Conservation (phyloP, 805 yeast genomes). For the Cephaloascus fragrans region DNA sequence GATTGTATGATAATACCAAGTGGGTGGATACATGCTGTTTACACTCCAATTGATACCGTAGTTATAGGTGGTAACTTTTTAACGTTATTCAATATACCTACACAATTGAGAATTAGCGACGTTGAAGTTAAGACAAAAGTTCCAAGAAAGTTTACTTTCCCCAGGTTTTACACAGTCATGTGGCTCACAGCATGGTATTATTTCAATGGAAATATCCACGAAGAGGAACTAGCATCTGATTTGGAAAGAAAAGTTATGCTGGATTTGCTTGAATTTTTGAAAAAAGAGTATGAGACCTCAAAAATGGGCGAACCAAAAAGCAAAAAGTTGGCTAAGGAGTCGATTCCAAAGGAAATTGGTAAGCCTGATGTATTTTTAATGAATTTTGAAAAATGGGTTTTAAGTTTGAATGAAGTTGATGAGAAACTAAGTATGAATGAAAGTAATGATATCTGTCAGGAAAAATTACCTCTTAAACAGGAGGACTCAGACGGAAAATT, state of each 20-base stretch:
- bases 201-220: slow-evolving; percentile 13
- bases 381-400: not conserved
- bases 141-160: slow-evolving; percentile 68
- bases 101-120: slow-evolving; percentile 50
- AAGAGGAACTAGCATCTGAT: slow-evolving; percentile 7
- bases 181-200: slow-evolving; percentile 55
- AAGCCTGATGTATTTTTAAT: not conserved
- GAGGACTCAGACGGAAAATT: too few relatives aligned
- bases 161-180: slow-evolving; percentile 59
- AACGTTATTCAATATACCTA: slow-evolving; percentile 51
- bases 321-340: not conserved
- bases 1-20: slow-evolving; percentile 80
- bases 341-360: not conserved
- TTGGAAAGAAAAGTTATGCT: not conserved
- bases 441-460: too few relatives aligned
- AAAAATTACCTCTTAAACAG: too few relatives aligned
- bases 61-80: slow-evolving; percentile 86
- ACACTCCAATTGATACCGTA: slow-evolving; percentile 70
- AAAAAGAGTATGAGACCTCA: not conserved
- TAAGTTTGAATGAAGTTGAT: not conserved
- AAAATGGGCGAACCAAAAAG: not conserved
- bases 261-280: not conserved
- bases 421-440: too few relatives aligned
- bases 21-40: slow-evolving; percentile 90
- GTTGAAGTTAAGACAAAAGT: slow-evolving; percentile 65